phyloP scores from a whole-genome alignment of 257 asterid species.

The Vinca minor region DNA sequence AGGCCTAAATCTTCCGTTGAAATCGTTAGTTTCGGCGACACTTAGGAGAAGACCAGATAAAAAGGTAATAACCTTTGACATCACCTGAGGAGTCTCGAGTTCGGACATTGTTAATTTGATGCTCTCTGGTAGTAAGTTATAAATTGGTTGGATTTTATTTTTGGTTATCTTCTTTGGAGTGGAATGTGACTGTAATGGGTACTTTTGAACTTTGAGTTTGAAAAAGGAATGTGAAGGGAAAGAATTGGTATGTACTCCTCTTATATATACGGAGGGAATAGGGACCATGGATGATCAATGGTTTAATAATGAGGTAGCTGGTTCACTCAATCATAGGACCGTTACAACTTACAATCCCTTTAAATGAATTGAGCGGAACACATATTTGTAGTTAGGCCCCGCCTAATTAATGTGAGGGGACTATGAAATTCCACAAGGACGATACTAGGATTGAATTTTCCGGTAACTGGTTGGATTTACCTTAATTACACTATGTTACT shows the following conservation, averaged over 20 bases:
- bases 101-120: slow-evolving; percentile 31
- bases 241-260: slow-evolving; percentile 9
- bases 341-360: too few relatives aligned
- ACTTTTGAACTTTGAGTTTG: neutral
- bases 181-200: neutral
- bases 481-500: neutral
- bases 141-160: neutral
- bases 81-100: slow-evolving; percentile 24
- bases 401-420: too few relatives aligned
- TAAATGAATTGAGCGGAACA: too few relatives aligned
- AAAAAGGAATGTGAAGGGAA: slow-evolving; percentile 12
- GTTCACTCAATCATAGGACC: too few relatives aligned
- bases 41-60: slow-evolving; percentile 35
- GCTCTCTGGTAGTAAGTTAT: neutral
- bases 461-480: slow-evolving; percentile 14
- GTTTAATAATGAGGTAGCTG: too few relatives aligned
- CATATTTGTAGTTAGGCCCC: too few relatives aligned
- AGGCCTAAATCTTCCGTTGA: neutral
- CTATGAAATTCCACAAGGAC: too few relatives aligned
- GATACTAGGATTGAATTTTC: slow-evolving; percentile 9
- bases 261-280: neutral
- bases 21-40: slow-evolving; percentile 43
- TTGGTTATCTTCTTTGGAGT: neutral
- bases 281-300: too few relatives aligned
- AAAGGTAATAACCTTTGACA: slow-evolving; percentile 31